Percentiles rank a stretch among this genome's conserved stretches.
Conservation (phyloP, 257 asterid genomes). For the Schizonepeta tenuifolia region DNA sequence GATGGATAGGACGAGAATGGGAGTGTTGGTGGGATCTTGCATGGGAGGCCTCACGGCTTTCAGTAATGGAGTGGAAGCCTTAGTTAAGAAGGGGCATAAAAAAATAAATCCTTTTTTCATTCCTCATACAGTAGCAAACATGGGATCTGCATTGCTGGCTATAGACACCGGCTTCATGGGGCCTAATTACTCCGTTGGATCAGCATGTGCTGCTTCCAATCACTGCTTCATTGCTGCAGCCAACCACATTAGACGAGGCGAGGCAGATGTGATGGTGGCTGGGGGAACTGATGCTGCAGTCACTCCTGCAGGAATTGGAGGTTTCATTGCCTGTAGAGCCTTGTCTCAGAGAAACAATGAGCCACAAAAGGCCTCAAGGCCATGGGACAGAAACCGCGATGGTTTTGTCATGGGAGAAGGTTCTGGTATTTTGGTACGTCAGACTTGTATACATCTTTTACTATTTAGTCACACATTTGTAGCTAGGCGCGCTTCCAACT, state of each 20-base stretch:
- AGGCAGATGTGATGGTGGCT: conserved; percentile 43
- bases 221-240: conserved; percentile 45
- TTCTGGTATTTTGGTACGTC: conserved; percentile 53
- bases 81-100: conserved; percentile 37
- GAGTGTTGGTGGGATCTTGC: conserved; percentile 44
- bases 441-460: not conserved
- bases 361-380: conserved; percentile 54
- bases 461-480: no score
- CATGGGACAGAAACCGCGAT: conserved; percentile 61
- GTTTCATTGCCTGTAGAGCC: conserved; percentile 41
- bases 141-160: conserved; percentile 45
- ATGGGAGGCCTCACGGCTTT: conserved; percentile 41
- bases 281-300: conserved; percentile 39
- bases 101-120: conserved; percentile 38
- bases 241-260: conserved; percentile 46
- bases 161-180: conserved; percentile 48
- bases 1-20: conserved; percentile 49
- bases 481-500: no score
- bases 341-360: conserved; percentile 33
- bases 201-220: conserved; percentile 46
- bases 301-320: conserved; percentile 30
- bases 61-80: conserved; percentile 36
- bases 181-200: conserved; percentile 42
- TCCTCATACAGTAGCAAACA: conserved; percentile 37
- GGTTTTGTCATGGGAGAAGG: conserved; percentile 71